These are phyloP conservation scores for Xylaria intraflava DNA, from an alignment of 495 filamentous ascomycete genomes.

Conservation along the genomic window DNA sequence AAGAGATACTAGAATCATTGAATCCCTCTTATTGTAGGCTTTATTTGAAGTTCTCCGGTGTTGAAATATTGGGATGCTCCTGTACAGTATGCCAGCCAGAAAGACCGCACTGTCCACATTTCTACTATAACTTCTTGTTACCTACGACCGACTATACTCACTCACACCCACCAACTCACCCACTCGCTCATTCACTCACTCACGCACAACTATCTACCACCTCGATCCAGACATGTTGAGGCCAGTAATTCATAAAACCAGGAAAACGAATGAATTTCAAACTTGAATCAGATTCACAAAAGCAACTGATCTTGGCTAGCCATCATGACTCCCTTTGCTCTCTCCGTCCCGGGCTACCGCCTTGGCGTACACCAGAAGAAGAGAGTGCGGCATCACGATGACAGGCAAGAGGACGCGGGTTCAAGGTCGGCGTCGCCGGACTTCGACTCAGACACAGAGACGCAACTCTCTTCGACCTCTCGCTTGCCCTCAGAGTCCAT, in stretches of 20 bases:
- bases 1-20: no score
- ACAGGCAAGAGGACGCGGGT: background rate
- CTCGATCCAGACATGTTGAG: background rate
- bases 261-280: background rate
- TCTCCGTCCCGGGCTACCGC: conserved; percentile 20
- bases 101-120: background rate
- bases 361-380: conserved; percentile 19
- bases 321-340: conserved; percentile 20
- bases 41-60: no score
- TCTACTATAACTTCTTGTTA: background rate
- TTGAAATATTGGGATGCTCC: background rate
- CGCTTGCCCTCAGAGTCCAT: conserved; percentile 30
- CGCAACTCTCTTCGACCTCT: conserved; percentile 3
- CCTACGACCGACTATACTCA: background rate
- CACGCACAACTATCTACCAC: background rate
- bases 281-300: background rate
- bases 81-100: background rate
- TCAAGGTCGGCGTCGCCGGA: background rate
- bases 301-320: background rate
- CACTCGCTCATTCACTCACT: background rate
- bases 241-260: no score
- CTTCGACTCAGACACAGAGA: conserved; percentile 4
- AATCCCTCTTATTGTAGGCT: no score
- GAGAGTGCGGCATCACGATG: conserved; percentile 2
- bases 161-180: background rate